Evolutionary conservation across 2,329 filamentous ascomycete species (phyloP).

Genomic region (Xylariomycetidae sp.): DNA sequence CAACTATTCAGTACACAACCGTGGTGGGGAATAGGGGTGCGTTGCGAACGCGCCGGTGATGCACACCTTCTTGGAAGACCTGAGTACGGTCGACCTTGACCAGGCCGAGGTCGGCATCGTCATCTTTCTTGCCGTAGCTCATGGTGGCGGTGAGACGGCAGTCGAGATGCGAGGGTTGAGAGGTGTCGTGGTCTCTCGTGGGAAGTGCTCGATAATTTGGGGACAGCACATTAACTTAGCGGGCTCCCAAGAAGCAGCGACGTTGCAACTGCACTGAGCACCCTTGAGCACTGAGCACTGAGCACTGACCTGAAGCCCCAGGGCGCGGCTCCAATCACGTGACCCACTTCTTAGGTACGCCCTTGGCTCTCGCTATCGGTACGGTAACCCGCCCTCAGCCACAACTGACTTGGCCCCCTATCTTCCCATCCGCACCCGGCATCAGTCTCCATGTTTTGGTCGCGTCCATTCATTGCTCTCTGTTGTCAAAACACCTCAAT

Average conservation of each 20-base stretch:
- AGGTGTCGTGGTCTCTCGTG: conserved; percentile 18
- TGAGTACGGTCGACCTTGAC: conserved; percentile 97
- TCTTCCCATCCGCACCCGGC: too few species aligned
- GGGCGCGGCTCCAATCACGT: too few species aligned
- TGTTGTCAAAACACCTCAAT: too few species aligned
- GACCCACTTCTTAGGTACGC: not conserved
- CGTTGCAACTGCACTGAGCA: conserved; percentile 19
- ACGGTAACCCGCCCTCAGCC: too few species aligned
- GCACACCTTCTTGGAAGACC: conserved; percentile 94
- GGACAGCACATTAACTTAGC: conserved; percentile 16
- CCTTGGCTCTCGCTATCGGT: too few species aligned
- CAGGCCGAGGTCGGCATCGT: conserved; percentile 88
- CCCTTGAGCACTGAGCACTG: too few species aligned
- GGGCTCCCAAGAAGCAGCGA: conserved; percentile 20
- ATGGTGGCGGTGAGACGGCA: conserved; percentile 49
- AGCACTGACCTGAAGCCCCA: too few species aligned
- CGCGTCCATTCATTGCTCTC: too few species aligned
- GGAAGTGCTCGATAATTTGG: conserved; percentile 17
- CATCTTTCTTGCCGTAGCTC: conserved; percentile 99
- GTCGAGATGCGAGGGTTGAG: conserved; percentile 21
- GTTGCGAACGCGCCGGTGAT: conserved; percentile 13
- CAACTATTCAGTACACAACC: conserved; percentile 29
- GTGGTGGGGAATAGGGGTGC: conserved; percentile 17
- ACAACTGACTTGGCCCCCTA: too few species aligned
- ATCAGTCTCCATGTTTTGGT: too few species aligned